Evolutionary conservation across 106 monocot species (phyloP), one percentile per base, ranked within the genome.

Genomic region (Dendrobium huoshanense): DNA sequence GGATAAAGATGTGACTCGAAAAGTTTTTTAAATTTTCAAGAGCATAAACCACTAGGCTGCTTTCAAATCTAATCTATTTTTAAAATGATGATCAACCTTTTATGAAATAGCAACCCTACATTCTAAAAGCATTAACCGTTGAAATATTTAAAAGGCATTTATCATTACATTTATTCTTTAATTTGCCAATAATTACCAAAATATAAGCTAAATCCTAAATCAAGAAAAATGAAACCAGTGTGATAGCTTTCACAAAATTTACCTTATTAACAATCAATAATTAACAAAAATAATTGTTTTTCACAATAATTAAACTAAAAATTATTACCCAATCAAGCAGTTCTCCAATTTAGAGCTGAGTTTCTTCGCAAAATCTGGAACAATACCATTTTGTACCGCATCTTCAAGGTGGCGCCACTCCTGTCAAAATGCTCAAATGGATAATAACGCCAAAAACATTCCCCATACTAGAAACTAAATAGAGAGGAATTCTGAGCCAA

Each of bases 281-380:
- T 11, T 1, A 27, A 27, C 9, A 68, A 68, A 5, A 70, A 37
- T 33, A 37, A 13, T 15, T 15, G 37, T 16, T 70, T 70, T 33
- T 70, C 37, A 13, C 37, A 70, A 13, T 7, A 9, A 43, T 43
- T 19, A 17, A 41, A 72, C 33, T 27, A 45, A 76, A 19, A 79
- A 83, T 76, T 58, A 89, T 83, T 83, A 98, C 97, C 84, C 91
- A 51, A 86, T 89, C 72, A 98, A 87, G 72, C 82, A 92, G 73
- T 79, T 85, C 7, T 90, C 89, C 75, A 98, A 76, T 51, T 94
- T 87, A 61, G 83, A 73, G 81, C 85, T 98, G 64, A 92, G 85
- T 80, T 90, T 94, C 81, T 87, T 94, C 56, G 94, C 94, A 86
- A 94, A 98, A 13, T 87, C 92, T 70, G 86, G 89, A 64, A 92